Evolutionary conservation across 805 yeast genomes (phyloP), one percentile per base, ranked within the genome.

Genomic region (Kluyveromyces nonfermentans): DNA sequence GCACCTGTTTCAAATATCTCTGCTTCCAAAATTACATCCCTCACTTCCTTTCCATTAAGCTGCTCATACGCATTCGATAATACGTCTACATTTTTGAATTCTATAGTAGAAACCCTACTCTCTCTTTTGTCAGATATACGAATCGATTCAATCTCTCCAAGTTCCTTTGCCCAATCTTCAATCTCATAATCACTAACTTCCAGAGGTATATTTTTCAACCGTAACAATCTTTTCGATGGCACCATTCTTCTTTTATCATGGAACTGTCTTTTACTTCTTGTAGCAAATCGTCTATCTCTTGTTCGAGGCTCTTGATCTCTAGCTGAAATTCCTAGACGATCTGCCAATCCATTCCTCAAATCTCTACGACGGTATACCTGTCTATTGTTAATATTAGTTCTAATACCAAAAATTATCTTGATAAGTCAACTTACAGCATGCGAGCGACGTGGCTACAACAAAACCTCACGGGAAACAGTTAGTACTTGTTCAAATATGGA

Each of bases 291-390:
- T 8, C 32, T 18, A 12, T 33, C 37, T 7, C 22, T 19, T 8
- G 14, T 28, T 5, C 36, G 20, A 5, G 50, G 49, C 7, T 43
- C 49, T 37, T 42, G 37, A 15, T 43, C 28, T 21, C 28, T 36
- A 4, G 34, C 45, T 12, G 43, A 16, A 6, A 48, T 45, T 15
- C 59, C 61, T 14, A 61, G 45, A 37, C 62, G 49, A 14, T 52
- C 47, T 6, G 54, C 63, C 21, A 60, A 43, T 35, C 56, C 50
- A 40, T 59, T 57, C 48, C 66, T 58, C 38, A 59, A 45, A 46
- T 62, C 65, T 43, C 66, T 56, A 37, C 62, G 58, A 48, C 64
- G 64, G 45, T 60, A 61, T 41, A 47, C 54, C 60, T 55, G 38
- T 30, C 32, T 14, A 16, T 10, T 25, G 35, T 33, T 33, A 33